A percentile compares a stretch with the other conserved stretches of the same genome.
Conservation (phyloP, 345 rosid species). For the Iberis pinnata region DNA sequence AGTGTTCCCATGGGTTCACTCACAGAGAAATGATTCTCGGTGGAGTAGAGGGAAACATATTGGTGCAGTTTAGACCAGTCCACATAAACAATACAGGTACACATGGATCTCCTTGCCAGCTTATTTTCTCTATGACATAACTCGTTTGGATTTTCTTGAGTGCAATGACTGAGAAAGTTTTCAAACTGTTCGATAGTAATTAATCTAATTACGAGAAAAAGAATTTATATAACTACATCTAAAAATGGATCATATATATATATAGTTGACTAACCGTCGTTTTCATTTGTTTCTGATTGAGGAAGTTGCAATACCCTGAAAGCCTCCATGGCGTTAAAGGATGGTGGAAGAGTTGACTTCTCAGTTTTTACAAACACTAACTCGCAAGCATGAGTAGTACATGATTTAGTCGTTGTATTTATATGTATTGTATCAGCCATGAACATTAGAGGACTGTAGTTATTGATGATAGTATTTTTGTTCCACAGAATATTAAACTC, state of each 20-base stretch:
- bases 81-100: constrained; percentile 28
- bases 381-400: too few species aligned
- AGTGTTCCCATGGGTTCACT: not conserved
- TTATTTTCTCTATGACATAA: constrained; percentile 22
- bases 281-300: constrained; percentile 5
- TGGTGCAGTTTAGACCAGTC: constrained; percentile 41
- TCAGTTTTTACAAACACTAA: too few species aligned
- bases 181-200: not conserved
- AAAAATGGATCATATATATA: too few species aligned
- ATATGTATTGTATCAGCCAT: too few species aligned
- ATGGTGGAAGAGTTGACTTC: constrained; percentile 35
- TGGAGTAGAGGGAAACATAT: not conserved
- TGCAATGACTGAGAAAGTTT: too few species aligned
- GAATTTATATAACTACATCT: too few species aligned
- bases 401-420: too few species aligned
- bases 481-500: too few species aligned
- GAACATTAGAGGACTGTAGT: too few species aligned
- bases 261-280: constrained; percentile 14
- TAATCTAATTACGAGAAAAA: too few species aligned
- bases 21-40: constrained; percentile 17
- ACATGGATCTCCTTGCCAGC: constrained; percentile 64
- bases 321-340: constrained; percentile 39
- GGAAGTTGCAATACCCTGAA: constrained; percentile 18
- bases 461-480: too few species aligned
- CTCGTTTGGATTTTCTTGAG: constrained; percentile 33